phyloP scores from a whole-genome alignment of 352 stramenopile species.

The Phytophthora syringae region DNA sequence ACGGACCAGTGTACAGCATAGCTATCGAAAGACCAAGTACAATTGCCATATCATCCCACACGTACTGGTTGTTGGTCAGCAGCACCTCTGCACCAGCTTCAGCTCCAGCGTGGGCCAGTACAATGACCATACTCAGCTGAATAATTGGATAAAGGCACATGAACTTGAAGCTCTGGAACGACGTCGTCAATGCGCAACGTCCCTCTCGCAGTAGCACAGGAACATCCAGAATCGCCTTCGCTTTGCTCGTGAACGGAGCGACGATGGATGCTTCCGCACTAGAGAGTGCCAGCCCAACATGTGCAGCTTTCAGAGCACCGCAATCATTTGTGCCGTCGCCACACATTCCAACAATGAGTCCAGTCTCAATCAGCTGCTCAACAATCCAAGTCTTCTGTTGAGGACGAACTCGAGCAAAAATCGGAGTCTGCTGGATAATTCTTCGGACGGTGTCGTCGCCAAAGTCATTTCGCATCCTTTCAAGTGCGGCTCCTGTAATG shows the following conservation, averaged over 20 bases:
- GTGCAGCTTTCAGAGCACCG: conserved; percentile 83
- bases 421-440: conserved; percentile 47
- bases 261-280: conserved; percentile 87
- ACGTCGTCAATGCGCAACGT: conserved; percentile 74
- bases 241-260: conserved; percentile 87
- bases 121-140: conserved; percentile 52
- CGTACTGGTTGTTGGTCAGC: conserved; percentile 70
- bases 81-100: conserved; percentile 26
- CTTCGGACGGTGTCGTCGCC: conserved; percentile 43
- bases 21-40: conserved; percentile 55
- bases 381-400: conserved; percentile 70
- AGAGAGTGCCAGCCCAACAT: conserved; percentile 88
- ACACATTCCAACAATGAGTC: conserved; percentile 54
- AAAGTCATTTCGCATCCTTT: conserved; percentile 38
- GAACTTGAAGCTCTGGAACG: conserved; percentile 65
- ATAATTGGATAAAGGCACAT: conserved; percentile 66
- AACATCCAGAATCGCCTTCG: conserved; percentile 80
- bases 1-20: conserved; percentile 61
- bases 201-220: conserved; percentile 84
- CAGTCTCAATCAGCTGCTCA: conserved; percentile 54
- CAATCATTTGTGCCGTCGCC: conserved; percentile 85
- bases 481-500: conserved; percentile 55
- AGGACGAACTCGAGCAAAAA: conserved; percentile 67
- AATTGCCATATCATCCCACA: conserved; percentile 67
- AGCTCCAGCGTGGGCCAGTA: conserved; percentile 34